phyloP scores from a whole-genome alignment of 345 rosid species.

The Salix suchowensis region DNA sequence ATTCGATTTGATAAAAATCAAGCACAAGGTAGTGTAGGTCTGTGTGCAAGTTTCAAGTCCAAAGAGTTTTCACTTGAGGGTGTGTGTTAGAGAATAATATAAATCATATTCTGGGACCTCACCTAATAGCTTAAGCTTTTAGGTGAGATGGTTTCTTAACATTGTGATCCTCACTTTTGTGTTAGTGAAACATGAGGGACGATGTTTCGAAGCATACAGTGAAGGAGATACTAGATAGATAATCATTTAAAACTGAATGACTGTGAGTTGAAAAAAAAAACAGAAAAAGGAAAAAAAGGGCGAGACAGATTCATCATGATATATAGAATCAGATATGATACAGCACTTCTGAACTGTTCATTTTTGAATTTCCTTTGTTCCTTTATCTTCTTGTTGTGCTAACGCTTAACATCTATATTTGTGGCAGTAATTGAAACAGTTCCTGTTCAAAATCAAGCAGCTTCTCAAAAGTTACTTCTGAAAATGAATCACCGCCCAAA shows the following conservation, averaged over 20 bases:
- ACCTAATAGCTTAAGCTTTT: no score
- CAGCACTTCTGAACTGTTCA: not conserved
- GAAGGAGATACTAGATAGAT: not conserved
- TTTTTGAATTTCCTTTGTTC: not conserved
- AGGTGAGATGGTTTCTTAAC: no score
- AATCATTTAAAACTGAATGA: not conserved
- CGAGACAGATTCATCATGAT: not conserved
- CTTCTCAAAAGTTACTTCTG: slow-evolving; percentile 79
- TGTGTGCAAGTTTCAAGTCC: no score
- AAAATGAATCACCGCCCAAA: slow-evolving; percentile 54
- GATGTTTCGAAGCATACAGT: not conserved
- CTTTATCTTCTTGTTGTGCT: not conserved
- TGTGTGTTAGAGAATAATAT: no score
- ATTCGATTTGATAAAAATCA: no score
- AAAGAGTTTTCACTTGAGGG: no score
- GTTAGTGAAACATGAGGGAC: no score
- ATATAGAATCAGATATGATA: not conserved
- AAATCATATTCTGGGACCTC: no score
- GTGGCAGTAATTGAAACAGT: slow-evolving; percentile 58
- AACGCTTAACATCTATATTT: slow-evolving; percentile 2
- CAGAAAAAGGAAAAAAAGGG: no score
- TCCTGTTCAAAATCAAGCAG: slow-evolving; percentile 89
- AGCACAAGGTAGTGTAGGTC: no score
- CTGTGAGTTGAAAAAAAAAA: not conserved
- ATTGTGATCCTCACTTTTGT: no score